phyloP scores from a whole-genome alignment of 805 yeast genomes.

The Ogataea siamensis region DNA sequence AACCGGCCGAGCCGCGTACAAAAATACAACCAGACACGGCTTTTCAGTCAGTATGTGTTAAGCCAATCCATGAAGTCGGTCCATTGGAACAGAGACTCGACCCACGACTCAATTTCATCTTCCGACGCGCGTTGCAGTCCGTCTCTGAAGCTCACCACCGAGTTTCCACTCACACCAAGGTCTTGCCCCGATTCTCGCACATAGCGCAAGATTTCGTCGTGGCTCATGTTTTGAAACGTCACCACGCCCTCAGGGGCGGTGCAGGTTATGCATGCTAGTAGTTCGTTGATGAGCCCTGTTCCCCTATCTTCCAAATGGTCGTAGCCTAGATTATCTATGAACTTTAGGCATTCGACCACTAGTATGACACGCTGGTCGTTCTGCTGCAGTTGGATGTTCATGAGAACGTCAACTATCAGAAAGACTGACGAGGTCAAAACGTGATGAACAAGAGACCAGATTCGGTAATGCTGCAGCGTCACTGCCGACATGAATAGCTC shows the following conservation, averaged over 20 bases:
- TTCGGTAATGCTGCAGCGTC: conserved; percentile 1
- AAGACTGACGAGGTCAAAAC: conserved; percentile 4
- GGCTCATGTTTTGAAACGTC: conserved; percentile 2
- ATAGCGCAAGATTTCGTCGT: conserved; percentile 1
- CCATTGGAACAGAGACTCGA: conserved; percentile 3
- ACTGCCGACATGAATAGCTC: conserved; percentile 5
- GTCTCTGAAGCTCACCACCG: conserved; percentile 1
- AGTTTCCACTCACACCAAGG: conserved; percentile 1
- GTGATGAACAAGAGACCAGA: conserved; percentile 4
- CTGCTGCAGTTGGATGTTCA: conserved; percentile 5
- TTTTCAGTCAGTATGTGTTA: neutral
- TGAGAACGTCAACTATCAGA: conserved; percentile 4
- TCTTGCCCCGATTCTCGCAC: conserved; percentile 2
- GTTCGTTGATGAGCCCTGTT: neutral
- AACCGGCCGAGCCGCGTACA: no score
- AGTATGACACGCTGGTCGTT: conserved; percentile 5
- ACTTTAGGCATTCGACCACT: conserved; percentile 4
- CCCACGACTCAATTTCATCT: conserved; percentile 1
- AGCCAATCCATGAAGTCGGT: conserved; percentile 3
- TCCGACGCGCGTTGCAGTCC: neutral
- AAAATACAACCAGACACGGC: no score
- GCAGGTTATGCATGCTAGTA: conserved; percentile 4
- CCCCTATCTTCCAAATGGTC: conserved; percentile 7
- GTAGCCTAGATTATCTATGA: conserved; percentile 3
- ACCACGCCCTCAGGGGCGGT: conserved; percentile 1